phyloP scores from a whole-genome alignment of 305 asterid genomes.

The Rubia tinctorum region DNA sequence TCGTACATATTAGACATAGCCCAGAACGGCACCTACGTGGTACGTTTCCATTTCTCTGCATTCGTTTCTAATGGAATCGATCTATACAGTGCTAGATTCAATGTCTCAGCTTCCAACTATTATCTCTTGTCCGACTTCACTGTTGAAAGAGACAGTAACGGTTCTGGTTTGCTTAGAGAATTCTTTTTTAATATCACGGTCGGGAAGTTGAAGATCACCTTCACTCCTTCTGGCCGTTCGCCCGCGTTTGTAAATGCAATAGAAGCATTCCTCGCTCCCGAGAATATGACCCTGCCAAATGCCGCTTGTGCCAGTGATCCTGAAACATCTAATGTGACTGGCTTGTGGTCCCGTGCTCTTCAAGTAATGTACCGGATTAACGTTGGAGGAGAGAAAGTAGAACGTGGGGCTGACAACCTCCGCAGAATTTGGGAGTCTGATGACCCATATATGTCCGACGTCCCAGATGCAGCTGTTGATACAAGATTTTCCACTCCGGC shows the following conservation, averaged over 20 bases:
- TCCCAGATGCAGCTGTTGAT: not conserved
- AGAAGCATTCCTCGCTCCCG: conserved; percentile 41
- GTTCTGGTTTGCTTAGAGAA: conserved; percentile 35
- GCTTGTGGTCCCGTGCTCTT: conserved; percentile 10
- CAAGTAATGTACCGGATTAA: conserved; percentile 44
- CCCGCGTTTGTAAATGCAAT: conserved; percentile 52
- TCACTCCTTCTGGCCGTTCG: conserved; percentile 23
- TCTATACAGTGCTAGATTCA: conserved; percentile 29
- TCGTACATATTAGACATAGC: conserved; percentile 29
- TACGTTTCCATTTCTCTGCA: conserved; percentile 58
- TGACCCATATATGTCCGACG: conserved; percentile 18
- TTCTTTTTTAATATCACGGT: conserved; percentile 25
- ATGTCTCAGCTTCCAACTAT: conserved; percentile 32
- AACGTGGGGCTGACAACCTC: conserved; percentile 30
- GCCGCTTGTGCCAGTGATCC: conserved; percentile 13
- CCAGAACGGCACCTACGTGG: conserved; percentile 32
- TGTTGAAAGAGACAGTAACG: too few species aligned
- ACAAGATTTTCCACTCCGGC: rapidly evolving
- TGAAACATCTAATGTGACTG: conserved; percentile 1
- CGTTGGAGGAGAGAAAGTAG: conserved; percentile 39
- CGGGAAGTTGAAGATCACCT: conserved; percentile 32
- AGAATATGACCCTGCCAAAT: conserved; percentile 14
- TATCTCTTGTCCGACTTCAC: too few species aligned
- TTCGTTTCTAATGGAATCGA: conserved; percentile 10
- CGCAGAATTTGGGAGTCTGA: conserved; percentile 54